Percentiles rank a stretch among this genome's conserved stretches.
phyloP scores from a whole-genome alignment of 371 early-diverging fungal species.

The Mucor circinelloides region DNA sequence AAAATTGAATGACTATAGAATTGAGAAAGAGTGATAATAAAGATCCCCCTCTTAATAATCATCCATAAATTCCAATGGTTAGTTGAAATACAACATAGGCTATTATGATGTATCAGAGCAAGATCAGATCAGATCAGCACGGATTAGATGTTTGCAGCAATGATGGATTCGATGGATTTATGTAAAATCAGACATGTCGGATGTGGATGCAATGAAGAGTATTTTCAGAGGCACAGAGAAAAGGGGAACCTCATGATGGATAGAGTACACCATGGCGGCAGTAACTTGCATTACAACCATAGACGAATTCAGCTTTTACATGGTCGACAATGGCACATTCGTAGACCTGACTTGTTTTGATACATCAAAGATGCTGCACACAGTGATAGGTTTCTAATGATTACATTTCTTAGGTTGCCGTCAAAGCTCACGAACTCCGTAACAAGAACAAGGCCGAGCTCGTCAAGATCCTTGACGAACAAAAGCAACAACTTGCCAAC shows the following conservation, averaged over 20 bases:
- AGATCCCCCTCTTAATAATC: slow-evolving; percentile 27
- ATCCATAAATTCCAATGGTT: slow-evolving; percentile 23
- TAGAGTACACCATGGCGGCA: too few species aligned
- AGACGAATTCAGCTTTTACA: too few species aligned
- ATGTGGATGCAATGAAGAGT: background rate
- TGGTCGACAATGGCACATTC: too few species aligned
- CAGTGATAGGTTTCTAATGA: too few species aligned
- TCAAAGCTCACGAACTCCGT: slow-evolving; percentile 92
- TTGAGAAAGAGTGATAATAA: background rate
- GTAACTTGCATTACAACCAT: too few species aligned
- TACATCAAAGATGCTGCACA: too few species aligned
- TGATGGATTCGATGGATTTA: background rate
- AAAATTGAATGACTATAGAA: slow-evolving; percentile 16
- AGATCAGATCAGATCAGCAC: background rate
- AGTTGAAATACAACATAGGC: slow-evolving; percentile 6
- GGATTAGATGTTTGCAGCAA: background rate
- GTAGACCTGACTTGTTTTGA: too few species aligned
- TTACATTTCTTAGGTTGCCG: slow-evolving; percentile 57
- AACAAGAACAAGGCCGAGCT: slow-evolving; percentile 91
- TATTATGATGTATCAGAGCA: background rate
- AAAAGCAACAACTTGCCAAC: slow-evolving; percentile 90
- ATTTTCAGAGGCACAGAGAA: background rate
- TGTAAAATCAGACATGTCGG: background rate
- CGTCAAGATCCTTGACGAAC: slow-evolving; percentile 84
- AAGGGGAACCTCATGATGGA: background rate